Conservation (phyloP, 148 eudicot genomes). For the Camellia sinensis region DNA sequence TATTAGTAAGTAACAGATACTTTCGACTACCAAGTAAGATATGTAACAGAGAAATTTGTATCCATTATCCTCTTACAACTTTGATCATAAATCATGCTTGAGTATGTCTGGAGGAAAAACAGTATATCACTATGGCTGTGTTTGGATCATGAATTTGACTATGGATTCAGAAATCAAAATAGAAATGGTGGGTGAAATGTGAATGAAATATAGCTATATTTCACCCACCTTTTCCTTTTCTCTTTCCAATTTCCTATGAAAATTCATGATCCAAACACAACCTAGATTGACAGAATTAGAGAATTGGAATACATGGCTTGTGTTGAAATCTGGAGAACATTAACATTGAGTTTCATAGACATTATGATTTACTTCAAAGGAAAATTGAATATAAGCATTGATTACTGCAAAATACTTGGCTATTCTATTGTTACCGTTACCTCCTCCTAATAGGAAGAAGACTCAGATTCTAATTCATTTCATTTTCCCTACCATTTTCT, state of each 20-base stretch:
- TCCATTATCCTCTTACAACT: not conserved
- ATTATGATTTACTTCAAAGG: not conserved
- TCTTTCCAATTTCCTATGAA: too few species aligned
- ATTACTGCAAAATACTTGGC: not conserved
- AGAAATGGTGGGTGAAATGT: too few species aligned
- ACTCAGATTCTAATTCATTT: too few species aligned
- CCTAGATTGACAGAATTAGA: not conserved
- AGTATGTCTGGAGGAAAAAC: not conserved
- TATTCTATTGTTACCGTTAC: not conserved
- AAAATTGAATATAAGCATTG: not conserved
- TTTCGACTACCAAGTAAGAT: constrained; percentile 1
- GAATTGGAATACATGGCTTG: not conserved
- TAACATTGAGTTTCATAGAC: not conserved
- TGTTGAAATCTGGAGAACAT: not conserved
- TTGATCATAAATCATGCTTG: not conserved
- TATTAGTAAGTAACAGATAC: not conserved
- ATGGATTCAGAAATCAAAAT: too few species aligned
- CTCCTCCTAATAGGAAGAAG: too few species aligned
- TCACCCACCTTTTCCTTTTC: too few species aligned
- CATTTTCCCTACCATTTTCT: too few species aligned
- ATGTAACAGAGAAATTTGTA: not conserved
- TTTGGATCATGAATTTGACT: too few species aligned
- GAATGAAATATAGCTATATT: too few species aligned
- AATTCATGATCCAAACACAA: too few species aligned
- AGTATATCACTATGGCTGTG: not conserved